A percentile compares a stretch with the other conserved stretches of the same genome.
Conservation (phyloP, 805 yeast genomes). For the Saccharomyces mikatae region DNA sequence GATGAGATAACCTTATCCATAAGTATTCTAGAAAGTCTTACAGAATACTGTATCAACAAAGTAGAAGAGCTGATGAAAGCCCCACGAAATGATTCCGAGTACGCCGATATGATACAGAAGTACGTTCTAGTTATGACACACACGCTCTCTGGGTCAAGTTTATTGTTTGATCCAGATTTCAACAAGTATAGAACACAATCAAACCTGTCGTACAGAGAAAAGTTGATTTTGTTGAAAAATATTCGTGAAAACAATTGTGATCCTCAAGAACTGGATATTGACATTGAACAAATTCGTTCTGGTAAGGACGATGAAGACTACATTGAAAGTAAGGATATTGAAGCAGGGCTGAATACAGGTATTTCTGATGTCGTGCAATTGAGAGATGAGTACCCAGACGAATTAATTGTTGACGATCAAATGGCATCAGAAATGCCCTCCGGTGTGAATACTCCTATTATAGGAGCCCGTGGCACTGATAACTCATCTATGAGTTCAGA, state of each 20-base stretch:
- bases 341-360: conserved; percentile 7
- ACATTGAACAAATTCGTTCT: conserved; percentile 29
- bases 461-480: conserved; percentile 21
- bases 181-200: conserved; percentile 27
- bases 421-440: conserved; percentile 36
- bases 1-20: conserved; percentile 55
- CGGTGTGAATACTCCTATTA: conserved; percentile 29
- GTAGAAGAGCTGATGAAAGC: conserved; percentile 31
- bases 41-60: conserved; percentile 36
- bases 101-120: conserved; percentile 46
- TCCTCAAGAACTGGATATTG: conserved; percentile 31
- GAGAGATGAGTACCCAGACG: conserved; percentile 13
- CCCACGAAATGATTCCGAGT: conserved; percentile 12
- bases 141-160: conserved; percentile 60
- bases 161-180: conserved; percentile 65
- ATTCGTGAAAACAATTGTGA: conserved; percentile 32
- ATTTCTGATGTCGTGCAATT: conserved; percentile 14
- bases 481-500: conserved; percentile 46
- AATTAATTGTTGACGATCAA: conserved; percentile 33
- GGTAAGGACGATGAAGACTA: conserved; percentile 26
- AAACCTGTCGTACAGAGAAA: conserved; percentile 11
- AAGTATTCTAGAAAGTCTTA: conserved; percentile 44
- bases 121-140: conserved; percentile 51
- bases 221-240: conserved; percentile 30
- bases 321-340: conserved; percentile 19